A percentile compares a stretch with the other conserved stretches of the same genome.
phyloP scores from a whole-genome alignment of 495 filamentous ascomycete genomes.

The Parachaetomium inaequale region DNA sequence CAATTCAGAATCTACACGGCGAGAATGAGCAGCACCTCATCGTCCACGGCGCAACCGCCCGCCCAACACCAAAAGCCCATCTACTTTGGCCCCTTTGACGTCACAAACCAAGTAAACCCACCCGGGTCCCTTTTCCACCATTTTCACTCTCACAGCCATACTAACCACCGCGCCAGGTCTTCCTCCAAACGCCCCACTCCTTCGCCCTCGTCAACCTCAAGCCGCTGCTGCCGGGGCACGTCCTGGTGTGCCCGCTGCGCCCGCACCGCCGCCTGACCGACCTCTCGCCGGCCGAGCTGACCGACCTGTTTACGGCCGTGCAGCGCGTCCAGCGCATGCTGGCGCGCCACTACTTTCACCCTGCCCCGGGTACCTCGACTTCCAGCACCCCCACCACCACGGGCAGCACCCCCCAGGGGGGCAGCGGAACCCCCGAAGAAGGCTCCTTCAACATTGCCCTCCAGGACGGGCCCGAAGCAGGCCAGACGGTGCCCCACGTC shows the following conservation, averaged over 20 bases:
- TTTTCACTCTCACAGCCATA: neutral
- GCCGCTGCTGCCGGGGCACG: constrained; percentile 88
- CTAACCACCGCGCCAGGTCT: constrained; percentile 56
- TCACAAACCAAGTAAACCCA: constrained; percentile 57
- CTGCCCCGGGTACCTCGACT: constrained; percentile 25
- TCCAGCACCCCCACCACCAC: constrained; percentile 22
- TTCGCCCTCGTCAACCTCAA: constrained; percentile 93
- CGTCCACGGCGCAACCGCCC: constrained; percentile 1
- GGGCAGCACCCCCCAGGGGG: neutral
- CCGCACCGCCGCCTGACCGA: constrained; percentile 69
- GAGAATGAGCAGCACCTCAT: constrained; percentile 13
- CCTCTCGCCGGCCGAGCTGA: constrained; percentile 67
- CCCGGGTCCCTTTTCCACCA: constrained; percentile 3
- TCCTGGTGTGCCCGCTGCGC: constrained; percentile 69
- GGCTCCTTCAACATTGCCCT: constrained; percentile 85
- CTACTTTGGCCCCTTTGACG: constrained; percentile 62
- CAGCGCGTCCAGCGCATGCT: constrained; percentile 77
- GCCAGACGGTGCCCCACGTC: constrained; percentile 88
- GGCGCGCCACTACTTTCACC: constrained; percentile 62
- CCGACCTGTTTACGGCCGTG: constrained; percentile 81
- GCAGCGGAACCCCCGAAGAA: constrained; percentile 8
- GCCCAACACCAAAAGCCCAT: constrained; percentile 33
- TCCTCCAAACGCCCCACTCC: constrained; percentile 71
- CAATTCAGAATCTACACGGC: neutral
- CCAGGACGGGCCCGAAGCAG: constrained; percentile 84